Evolutionary conservation across 1,284 basidiomycete species (phyloP).

Genomic region (Ceratobasidium sp.): DNA sequence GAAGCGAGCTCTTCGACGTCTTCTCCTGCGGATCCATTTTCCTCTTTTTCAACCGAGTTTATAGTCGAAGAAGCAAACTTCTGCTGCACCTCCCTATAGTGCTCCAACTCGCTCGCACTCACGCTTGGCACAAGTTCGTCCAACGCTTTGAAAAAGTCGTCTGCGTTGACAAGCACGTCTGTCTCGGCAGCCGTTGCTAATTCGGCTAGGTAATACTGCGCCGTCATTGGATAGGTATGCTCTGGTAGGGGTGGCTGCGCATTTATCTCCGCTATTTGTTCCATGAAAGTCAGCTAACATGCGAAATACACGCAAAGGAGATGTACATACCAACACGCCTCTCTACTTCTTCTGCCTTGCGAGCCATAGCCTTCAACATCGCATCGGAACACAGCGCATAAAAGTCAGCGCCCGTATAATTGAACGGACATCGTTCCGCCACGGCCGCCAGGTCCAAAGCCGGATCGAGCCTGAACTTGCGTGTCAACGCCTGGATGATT

Average conservation of each 20-base stretch:
- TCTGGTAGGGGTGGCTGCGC: slow-evolving; percentile 59
- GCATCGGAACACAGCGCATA: slow-evolving; percentile 98
- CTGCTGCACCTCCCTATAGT: slow-evolving; percentile 83
- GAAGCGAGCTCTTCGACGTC: not conserved
- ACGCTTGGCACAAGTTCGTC: slow-evolving; percentile 88
- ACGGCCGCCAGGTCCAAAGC: slow-evolving; percentile 76
- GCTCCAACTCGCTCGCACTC: slow-evolving; percentile 88
- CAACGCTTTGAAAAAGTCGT: slow-evolving; percentile 86
- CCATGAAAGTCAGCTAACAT: no score
- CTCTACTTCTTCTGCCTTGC: slow-evolving; percentile 88
- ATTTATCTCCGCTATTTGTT: slow-evolving; percentile 67
- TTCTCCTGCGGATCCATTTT: slow-evolving; percentile 7
- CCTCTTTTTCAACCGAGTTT: slow-evolving; percentile 45
- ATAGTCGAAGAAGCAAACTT: slow-evolving; percentile 68
- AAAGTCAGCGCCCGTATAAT: slow-evolving; percentile 97
- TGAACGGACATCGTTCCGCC: slow-evolving; percentile 88
- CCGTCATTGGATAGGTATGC: slow-evolving; percentile 82
- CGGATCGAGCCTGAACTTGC: slow-evolving; percentile 90
- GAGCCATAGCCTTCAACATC: slow-evolving; percentile 94
- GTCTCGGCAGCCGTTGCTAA: slow-evolving; percentile 82
- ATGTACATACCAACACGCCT: slow-evolving; percentile 18
- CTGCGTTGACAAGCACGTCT: slow-evolving; percentile 78
- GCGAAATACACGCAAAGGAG: not conserved
- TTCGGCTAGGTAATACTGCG: slow-evolving; percentile 94
- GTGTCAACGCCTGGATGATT: slow-evolving; percentile 91